Percentiles rank a stretch among this genome's conserved stretches.
Conservation (phyloP, 176 grass and related monocot genomes). For the Guadua angustifolia region DNA sequence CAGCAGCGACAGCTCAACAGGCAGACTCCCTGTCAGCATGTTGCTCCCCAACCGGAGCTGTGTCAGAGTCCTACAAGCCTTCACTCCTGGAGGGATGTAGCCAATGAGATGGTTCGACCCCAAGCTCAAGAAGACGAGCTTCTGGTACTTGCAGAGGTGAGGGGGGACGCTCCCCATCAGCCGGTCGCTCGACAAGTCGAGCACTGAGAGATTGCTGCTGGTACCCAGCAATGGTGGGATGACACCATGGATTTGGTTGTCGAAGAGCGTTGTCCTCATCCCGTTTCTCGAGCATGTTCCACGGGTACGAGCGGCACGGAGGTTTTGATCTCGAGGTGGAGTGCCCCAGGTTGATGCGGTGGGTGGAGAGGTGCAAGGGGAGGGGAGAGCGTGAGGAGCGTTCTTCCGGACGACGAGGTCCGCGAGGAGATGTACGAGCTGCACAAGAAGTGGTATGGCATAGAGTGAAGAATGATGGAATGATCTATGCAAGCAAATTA, state of each 20-base stretch:
- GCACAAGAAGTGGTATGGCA: slow-evolving; percentile 45
- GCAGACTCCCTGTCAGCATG: slow-evolving; percentile 77
- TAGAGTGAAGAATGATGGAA: not conserved
- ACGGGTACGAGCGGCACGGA: slow-evolving; percentile 32
- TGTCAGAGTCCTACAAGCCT: slow-evolving; percentile 73
- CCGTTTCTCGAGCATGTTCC: slow-evolving; percentile 48
- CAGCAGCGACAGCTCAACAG: slow-evolving; percentile 57
- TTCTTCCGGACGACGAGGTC: slow-evolving; percentile 22
- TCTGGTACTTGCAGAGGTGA: slow-evolving; percentile 74
- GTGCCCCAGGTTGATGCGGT: slow-evolving; percentile 28
- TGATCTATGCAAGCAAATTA: no score
- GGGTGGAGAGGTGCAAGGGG: slow-evolving; percentile 45
- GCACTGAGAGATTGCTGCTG: slow-evolving; percentile 74
- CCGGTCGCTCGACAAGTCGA: slow-evolving; percentile 77
- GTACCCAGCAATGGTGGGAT: slow-evolving; percentile 83
- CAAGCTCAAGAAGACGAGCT: slow-evolving; percentile 89
- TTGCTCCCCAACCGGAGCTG: slow-evolving; percentile 76
- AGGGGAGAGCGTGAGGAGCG: slow-evolving; percentile 43
- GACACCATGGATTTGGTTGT: slow-evolving; percentile 76
- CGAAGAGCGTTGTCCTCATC: slow-evolving; percentile 41
- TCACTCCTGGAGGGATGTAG: slow-evolving; percentile 79
- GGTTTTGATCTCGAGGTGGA: not conserved
- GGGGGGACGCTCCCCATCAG: slow-evolving; percentile 74
- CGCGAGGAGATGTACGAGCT: slow-evolving; percentile 47
- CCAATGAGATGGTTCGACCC: slow-evolving; percentile 71